A percentile compares a stretch with the other conserved stretches of the same genome.
phyloP scores from a whole-genome alignment of 2,329 filamentous ascomycete genomes.

The Epichloe baconii region DNA sequence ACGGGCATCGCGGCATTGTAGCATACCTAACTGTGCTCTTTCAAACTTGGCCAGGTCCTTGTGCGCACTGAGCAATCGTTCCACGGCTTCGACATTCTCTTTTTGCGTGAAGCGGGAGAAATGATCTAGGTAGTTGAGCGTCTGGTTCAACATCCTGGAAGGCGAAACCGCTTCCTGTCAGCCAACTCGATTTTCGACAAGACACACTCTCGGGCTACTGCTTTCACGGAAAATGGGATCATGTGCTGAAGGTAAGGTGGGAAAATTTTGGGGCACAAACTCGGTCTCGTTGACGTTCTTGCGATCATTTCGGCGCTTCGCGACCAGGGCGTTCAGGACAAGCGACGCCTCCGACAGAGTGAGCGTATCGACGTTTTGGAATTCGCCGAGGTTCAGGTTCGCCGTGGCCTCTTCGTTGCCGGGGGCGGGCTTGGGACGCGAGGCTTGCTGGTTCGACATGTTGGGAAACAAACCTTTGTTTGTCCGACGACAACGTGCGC shows the following conservation, averaged over 20 bases:
- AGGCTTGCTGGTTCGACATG: constrained; percentile 33
- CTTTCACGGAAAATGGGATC: too few relatives aligned
- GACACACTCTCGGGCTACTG: too few relatives aligned
- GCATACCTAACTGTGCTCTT: constrained; percentile 73
- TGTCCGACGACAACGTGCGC: background rate
- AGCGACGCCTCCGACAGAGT: constrained; percentile 86
- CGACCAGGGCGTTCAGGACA: constrained; percentile 79
- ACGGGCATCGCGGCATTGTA: background rate
- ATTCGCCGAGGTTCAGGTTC: constrained; percentile 80
- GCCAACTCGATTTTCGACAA: background rate
- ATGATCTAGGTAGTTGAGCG: constrained; percentile 81
- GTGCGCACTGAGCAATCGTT: constrained; percentile 68
- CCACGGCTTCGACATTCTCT: constrained; percentile 89
- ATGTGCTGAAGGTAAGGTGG: background rate
- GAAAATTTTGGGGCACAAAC: constrained; percentile 33
- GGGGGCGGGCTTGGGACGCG: constrained; percentile 52
- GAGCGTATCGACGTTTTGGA: constrained; percentile 80
- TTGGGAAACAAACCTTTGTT: background rate
- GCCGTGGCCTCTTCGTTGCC: constrained; percentile 81
- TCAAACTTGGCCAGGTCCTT: constrained; percentile 82
- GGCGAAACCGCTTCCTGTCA: constrained; percentile 1
- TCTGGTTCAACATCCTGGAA: constrained; percentile 65
- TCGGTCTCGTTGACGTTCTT: constrained; percentile 78
- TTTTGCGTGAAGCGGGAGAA: constrained; percentile 95
- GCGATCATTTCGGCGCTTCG: constrained; percentile 64